Conservation (phyloP, 306 rosid species). For the Alnus rubra region DNA sequence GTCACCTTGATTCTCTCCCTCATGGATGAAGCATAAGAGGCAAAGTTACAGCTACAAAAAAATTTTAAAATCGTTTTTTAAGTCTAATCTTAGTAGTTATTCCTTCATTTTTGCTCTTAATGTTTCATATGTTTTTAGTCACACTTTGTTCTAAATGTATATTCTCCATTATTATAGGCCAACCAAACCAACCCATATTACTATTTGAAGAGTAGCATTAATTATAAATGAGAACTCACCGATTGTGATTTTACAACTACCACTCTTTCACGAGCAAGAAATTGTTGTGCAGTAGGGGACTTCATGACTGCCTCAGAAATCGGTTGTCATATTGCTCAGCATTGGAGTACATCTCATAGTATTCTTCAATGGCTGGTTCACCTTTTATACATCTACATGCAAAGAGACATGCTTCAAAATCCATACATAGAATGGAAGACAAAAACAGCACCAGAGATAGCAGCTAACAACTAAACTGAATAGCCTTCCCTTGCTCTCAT, state of each 20-base stretch:
- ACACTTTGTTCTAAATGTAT: not conserved
- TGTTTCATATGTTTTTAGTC: not conserved
- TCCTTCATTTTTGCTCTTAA: not conserved
- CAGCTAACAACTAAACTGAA: not conserved
- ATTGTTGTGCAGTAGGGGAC: constrained; percentile 45
- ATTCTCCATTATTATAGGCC: not conserved
- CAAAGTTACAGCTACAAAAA: not conserved
- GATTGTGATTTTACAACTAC: constrained; percentile 67
- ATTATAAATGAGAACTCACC: constrained; percentile 53
- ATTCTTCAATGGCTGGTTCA: constrained; percentile 90
- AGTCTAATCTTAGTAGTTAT: not conserved
- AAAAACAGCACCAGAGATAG: not conserved
- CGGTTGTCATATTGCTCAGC: constrained; percentile 49
- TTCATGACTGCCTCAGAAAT: constrained; percentile 77
- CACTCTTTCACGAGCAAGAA: constrained; percentile 78
- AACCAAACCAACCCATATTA: not conserved
- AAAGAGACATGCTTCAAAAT: constrained; percentile 31
- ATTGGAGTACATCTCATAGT: constrained; percentile 61
- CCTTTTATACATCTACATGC: constrained; percentile 85
- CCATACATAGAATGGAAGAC: constrained; percentile 15
- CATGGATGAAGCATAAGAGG: not conserved
- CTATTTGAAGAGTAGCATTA: not conserved
- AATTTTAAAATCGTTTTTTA: not conserved
- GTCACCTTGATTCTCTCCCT: not conserved
- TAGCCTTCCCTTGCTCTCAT: constrained; percentile 1